Conservation (phyloP, 2,329 filamentous ascomycete species). For the Aureobasidium subglaciale region DNA sequence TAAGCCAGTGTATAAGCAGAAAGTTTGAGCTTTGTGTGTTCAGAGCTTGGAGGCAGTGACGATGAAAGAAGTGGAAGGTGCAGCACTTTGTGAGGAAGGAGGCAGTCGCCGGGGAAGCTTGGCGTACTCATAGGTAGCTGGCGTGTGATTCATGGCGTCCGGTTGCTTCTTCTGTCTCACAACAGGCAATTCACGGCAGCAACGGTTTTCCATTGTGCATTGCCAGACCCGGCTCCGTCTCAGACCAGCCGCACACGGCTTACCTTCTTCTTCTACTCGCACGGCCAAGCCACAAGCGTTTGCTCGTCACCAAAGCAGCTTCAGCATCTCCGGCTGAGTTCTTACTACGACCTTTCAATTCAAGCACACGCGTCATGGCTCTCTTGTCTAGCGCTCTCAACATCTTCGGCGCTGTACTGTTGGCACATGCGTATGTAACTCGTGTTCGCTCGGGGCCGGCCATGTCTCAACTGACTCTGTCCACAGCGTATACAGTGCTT, state of each 20-base stretch:
- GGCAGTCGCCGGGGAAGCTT: neutral
- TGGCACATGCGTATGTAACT: constrained; percentile 85
- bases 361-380: constrained; percentile 48
- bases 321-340: neutral
- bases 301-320: neutral
- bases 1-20: too few species aligned
- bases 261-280: neutral
- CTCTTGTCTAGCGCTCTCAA: constrained; percentile 66
- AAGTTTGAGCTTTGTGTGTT: too few species aligned
- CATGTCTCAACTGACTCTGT: constrained; percentile 14
- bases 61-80: neutral
- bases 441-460: constrained; percentile 18
- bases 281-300: neutral
- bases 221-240: neutral
- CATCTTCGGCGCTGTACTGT: constrained; percentile 65
- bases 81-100: too few species aligned
- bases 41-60: too few species aligned
- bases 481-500: constrained; percentile 84
- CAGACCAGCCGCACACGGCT: neutral
- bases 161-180: constrained; percentile 2
- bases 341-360: neutral
- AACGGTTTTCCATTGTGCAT: constrained; percentile 3
- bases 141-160: neutral
- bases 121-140: neutral
- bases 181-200: neutral